Percentiles rank a stretch among this genome's conserved stretches.
These are phyloP conservation scores for Termitomyces sp. DNA, from an alignment of 768 basidiomycete genomes.

Conservation along the genomic window DNA sequence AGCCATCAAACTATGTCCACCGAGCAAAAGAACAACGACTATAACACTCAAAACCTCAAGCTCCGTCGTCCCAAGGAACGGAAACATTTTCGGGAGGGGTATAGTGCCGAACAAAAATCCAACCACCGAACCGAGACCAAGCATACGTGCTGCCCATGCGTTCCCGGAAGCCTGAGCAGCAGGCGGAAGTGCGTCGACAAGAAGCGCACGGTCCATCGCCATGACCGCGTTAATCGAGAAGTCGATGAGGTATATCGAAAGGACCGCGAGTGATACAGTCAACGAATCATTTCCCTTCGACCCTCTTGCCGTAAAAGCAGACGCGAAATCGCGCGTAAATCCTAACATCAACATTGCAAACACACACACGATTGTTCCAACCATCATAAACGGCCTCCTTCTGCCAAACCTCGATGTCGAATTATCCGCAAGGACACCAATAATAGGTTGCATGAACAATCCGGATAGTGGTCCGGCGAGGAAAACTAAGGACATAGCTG, in stretches of 20 bases:
- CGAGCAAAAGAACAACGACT: conserved; percentile 63
- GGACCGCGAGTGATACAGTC: conserved; percentile 75
- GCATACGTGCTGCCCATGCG: conserved; percentile 95
- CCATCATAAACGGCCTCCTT: conserved; percentile 82
- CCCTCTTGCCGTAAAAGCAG: conserved; percentile 35
- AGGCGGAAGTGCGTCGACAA: conserved; percentile 82
- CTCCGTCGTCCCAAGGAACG: conserved; percentile 77
- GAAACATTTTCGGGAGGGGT: conserved; percentile 65
- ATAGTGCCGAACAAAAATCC: conserved; percentile 89
- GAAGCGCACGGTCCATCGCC: conserved; percentile 85
- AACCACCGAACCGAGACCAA: conserved; percentile 78
- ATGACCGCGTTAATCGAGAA: conserved; percentile 69
- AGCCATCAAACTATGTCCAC: conserved; percentile 62
- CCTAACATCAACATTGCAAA: conserved; percentile 79
- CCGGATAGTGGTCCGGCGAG: conserved; percentile 90
- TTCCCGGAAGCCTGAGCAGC: conserved; percentile 79
- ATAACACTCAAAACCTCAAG: conserved; percentile 79
- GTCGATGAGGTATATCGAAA: conserved; percentile 50
- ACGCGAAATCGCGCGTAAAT: conserved; percentile 71
- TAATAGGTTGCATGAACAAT: conserved; percentile 86
- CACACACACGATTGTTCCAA: conserved; percentile 62
- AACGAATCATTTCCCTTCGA: conserved; percentile 52
- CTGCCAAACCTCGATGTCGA: conserved; percentile 83
- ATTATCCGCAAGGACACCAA: conserved; percentile 85
- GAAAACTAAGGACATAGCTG: conserved; percentile 86